Evolutionary conservation across 192 early-diverging fungal species (phyloP).

Genomic region (Coemansia sp.): DNA sequence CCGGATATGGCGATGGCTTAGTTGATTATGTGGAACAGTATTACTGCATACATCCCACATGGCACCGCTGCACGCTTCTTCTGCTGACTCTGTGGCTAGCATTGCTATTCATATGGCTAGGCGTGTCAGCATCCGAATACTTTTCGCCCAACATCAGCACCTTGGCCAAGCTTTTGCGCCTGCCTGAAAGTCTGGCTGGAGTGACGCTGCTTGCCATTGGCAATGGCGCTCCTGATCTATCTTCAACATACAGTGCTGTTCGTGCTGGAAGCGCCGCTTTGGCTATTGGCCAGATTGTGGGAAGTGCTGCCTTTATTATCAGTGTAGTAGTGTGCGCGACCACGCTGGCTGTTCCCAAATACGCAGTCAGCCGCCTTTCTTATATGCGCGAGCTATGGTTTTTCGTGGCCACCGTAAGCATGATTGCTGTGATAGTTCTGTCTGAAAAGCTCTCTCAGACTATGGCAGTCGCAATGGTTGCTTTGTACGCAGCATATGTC

Average conservation of each 20-base stretch:
- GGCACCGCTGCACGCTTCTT: slow-evolving; percentile 25
- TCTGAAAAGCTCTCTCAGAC: slow-evolving; percentile 25
- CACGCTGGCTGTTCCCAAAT: slow-evolving; percentile 70
- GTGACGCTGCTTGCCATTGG: slow-evolving; percentile 80
- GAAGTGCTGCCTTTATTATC: slow-evolving; percentile 78
- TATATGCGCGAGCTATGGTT: slow-evolving; percentile 82
- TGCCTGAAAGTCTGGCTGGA: slow-evolving; percentile 83
- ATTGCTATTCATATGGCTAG: slow-evolving; percentile 72
- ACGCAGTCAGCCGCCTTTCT: slow-evolving; percentile 62
- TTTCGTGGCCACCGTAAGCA: slow-evolving; percentile 54
- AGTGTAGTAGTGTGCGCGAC: slow-evolving; percentile 82
- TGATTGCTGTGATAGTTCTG: slow-evolving; percentile 34
- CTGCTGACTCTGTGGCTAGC: slow-evolving; percentile 65
- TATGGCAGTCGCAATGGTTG: slow-evolving; percentile 44
- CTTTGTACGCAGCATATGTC: slow-evolving; percentile 45
- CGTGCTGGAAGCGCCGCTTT: slow-evolving; percentile 67
- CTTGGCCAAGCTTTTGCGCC: slow-evolving; percentile 65
- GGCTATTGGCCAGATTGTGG: slow-evolving; percentile 91
- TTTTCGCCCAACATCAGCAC: slow-evolving; percentile 86
- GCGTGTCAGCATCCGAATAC: slow-evolving; percentile 79
- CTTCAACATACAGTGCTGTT: slow-evolving; percentile 82
- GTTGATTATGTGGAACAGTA: slow-evolving; percentile 51
- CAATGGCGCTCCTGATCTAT: slow-evolving; percentile 91
- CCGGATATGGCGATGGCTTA: slow-evolving; percentile 60
- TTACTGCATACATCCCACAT: slow-evolving; percentile 36